Percentiles rank a stretch among this genome's conserved stretches.
These are phyloP conservation scores for Neonectria hederae DNA, from an alignment of 2,329 filamentous ascomycete genomes.

Conservation along the genomic window DNA sequence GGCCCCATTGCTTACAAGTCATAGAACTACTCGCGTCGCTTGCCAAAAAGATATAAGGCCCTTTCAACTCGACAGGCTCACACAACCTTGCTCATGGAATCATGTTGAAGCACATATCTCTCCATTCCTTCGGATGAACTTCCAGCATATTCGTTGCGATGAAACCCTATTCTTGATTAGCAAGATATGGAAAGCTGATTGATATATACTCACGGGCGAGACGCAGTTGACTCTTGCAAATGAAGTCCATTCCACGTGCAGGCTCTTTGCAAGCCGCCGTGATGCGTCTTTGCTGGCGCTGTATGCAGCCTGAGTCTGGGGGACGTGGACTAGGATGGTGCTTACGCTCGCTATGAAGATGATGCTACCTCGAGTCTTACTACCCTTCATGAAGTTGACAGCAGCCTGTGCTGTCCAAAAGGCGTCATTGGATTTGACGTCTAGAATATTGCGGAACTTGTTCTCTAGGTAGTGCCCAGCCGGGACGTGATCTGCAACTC, in stretches of 20 bases:
- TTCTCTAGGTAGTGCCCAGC: conserved; percentile 53
- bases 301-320: conserved; percentile 54
- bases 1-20: conserved; percentile 43
- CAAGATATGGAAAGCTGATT: background rate
- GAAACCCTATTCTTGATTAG: conserved; percentile 24
- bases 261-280: conserved; percentile 51
- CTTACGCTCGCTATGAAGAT: conserved; percentile 54
- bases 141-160: conserved; percentile 38
- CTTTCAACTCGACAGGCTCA: conserved; percentile 47
- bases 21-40: conserved; percentile 54
- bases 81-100: conserved; percentile 39
- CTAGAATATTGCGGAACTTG: conserved; percentile 49
- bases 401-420: conserved; percentile 56
- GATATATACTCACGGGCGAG: conserved; percentile 44
- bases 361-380: conserved; percentile 47
- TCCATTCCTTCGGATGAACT: conserved; percentile 35
- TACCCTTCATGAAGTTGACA: conserved; percentile 48
- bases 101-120: conserved; percentile 33
- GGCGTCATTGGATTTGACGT: conserved; percentile 54
- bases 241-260: conserved; percentile 56
- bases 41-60: conserved; percentile 50
- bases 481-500: conserved; percentile 49
- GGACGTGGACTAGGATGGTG: conserved; percentile 52
- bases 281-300: conserved; percentile 56
- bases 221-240: conserved; percentile 53